Percentiles rank a stretch among this genome's conserved stretches.
Evolutionary conservation across 164 flowering plant genomes (phyloP).

Genomic region (Magnolia kwangsiensis): DNA sequence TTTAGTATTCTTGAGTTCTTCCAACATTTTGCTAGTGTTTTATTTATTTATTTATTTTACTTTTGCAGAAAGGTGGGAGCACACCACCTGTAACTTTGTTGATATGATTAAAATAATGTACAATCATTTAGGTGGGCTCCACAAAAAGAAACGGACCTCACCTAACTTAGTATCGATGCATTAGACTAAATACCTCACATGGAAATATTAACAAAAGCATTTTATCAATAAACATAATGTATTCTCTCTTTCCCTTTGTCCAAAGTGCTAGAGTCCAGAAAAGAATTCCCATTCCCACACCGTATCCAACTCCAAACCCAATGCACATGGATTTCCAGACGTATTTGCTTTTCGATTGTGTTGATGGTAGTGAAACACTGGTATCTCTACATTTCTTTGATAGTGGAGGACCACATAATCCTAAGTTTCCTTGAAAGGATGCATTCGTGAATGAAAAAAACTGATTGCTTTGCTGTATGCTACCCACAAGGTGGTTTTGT

Average conservation of each 20-base stretch:
- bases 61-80: too few species aligned
- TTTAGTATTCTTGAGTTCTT: too few species aligned
- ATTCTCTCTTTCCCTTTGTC: not conserved
- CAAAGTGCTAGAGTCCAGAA: not conserved
- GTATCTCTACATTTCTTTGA: not conserved
- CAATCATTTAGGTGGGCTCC: too few species aligned
- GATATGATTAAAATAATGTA: too few species aligned
- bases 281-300: not conserved
- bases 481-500: too few species aligned
- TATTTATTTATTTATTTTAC: too few species aligned
- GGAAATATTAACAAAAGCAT: not conserved
- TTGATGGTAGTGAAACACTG: not conserved
- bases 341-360: not conserved
- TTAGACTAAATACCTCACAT: too few species aligned
- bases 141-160: too few species aligned
- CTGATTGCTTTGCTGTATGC: not conserved
- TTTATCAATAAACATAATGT: not conserved
- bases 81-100: too few species aligned
- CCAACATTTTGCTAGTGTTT: too few species aligned
- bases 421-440: not conserved
- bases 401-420: not conserved
- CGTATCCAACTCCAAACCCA: not conserved
- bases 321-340: not conserved
- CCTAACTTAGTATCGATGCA: too few species aligned
- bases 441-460: not conserved